These are phyloP conservation scores for Neurospora terricola DNA, from an alignment of 495 filamentous ascomycete species.

Conservation along the genomic window DNA sequence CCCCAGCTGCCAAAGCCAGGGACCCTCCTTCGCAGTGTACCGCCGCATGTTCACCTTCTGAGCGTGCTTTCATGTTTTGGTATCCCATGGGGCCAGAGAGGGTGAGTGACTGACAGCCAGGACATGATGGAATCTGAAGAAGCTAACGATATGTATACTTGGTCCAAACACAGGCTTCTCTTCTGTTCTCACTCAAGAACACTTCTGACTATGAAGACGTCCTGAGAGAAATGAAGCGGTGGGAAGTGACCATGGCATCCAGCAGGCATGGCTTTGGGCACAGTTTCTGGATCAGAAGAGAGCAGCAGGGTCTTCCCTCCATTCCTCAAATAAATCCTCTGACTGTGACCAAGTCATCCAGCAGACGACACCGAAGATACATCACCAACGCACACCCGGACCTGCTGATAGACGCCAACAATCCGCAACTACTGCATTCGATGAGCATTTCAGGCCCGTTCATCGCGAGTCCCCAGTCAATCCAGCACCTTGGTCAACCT, in stretches of 20 bases:
- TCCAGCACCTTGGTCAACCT: constrained; percentile 5
- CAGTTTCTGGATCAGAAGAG: background rate
- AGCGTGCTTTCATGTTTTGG: constrained; percentile 9
- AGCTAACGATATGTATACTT: background rate
- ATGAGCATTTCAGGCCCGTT: background rate
- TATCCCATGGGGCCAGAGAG: constrained; percentile 4
- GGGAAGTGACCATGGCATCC: constrained; percentile 5
- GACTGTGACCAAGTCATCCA: background rate
- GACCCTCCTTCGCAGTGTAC: background rate
- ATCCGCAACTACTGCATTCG: background rate
- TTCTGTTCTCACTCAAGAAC: constrained; percentile 9
- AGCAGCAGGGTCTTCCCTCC: background rate
- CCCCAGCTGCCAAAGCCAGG: background rate
- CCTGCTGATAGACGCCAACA: background rate
- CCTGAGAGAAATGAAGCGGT: constrained; percentile 5
- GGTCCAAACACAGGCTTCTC: background rate
- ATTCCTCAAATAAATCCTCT: background rate
- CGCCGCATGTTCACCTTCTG: constrained; percentile 2
- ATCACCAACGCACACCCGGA: background rate
- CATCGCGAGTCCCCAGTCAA: background rate
- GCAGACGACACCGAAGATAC: background rate
- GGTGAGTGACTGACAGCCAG: background rate
- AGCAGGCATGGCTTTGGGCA: background rate
- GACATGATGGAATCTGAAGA: background rate
- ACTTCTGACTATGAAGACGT: constrained; percentile 8